Evolutionary conservation across 2,329 filamentous ascomycete genomes (phyloP), one percentile per base, ranked within the genome.

Genomic region (Fonsecaea erecta): DNA sequence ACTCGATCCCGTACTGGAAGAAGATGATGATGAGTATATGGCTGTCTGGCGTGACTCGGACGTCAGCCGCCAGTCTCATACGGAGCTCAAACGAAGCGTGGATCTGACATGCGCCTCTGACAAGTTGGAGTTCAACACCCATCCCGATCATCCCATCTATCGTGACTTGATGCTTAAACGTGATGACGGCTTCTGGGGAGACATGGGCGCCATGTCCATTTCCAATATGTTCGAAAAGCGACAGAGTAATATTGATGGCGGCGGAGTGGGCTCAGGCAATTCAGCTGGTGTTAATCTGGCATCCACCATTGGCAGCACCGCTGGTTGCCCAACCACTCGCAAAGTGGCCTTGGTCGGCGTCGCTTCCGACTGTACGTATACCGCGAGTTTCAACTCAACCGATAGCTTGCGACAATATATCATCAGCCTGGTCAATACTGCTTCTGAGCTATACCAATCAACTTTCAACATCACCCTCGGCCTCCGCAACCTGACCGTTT

Each of bases 401-500:
- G 82, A 86, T 57, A 81, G 86, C n/a, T 85, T 89, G 26, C 85
- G 88, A 62, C 77, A 85, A 67, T 95, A 95, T 75, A 85, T 99
- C 68, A 93, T 99, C 72, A 83, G 82, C 59, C 84, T 92, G 75
- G 90, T 99, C 76, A 97, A 96, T 79, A 83, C 88, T 52, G 95
- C 95, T 0, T 97, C 94, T 1, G 86, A 88, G 67, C 80, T 97
- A 9, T 99, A 95, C 74, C 95, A 99, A 77, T 87, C 84, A 71
- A 91, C 91, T 7, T 98, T 99, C 81, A 97, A 97, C 77, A 94
- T 99, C 72, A 94, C 93, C 0, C 86, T 99, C 37, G 95, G 93
- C 51, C 86, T 99, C 66, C 87, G 89, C 71, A 96, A 97, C 74
- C 78, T 99, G 60, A 90, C 92, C 32, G 86, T 97, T 67, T 91